phyloP scores from a whole-genome alignment of 257 asterid genomes.

The Penstemon eatonii region DNA sequence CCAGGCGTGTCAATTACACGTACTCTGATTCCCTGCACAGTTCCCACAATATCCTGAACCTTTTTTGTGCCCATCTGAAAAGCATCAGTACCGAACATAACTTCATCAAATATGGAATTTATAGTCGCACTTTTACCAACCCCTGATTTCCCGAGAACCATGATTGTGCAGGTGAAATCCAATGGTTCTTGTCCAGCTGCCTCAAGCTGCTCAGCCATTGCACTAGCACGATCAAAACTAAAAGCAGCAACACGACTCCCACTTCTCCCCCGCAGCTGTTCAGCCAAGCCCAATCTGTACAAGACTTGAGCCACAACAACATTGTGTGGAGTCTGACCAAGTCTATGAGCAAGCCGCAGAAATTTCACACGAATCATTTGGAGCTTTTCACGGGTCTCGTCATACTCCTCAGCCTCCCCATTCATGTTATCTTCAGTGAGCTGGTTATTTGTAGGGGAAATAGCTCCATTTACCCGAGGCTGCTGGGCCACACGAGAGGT shows the following conservation, averaged over 20 bases:
- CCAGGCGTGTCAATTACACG: conserved; percentile 98
- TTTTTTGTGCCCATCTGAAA: conserved; percentile 80
- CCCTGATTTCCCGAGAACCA: conserved; percentile 98
- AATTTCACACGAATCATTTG: conserved; percentile 98
- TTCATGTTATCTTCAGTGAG: conserved; percentile 65
- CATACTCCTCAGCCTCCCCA: conserved; percentile 88
- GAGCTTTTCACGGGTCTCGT: conserved; percentile 97
- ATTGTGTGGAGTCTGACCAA: conserved; percentile 96
- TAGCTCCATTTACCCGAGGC: conserved; percentile 81
- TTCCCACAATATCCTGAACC: conserved; percentile 97
- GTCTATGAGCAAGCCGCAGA: conserved; percentile 91
- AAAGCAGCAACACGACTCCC: conserved; percentile 88
- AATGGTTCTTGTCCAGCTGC: conserved; percentile 90
- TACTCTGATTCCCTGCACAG: conserved; percentile 93
- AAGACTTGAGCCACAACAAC: conserved; percentile 98
- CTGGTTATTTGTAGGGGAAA: conserved; percentile 60
- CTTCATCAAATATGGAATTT: conserved; percentile 90
- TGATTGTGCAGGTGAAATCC: conserved; percentile 93
- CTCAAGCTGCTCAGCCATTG: conserved; percentile 98
- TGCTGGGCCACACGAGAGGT: conserved; percentile 73
- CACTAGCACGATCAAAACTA: conserved; percentile 98
- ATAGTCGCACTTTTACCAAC: conserved; percentile 99
- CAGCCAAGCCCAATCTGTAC: conserved; percentile 94
- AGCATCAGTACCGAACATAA: conserved; percentile 84
- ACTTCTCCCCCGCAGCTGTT: conserved; percentile 91